Base-by-base conservation (phyloP, 495 filamentous ascomycete genomes). In the Elaphomyces granulatus region DNA sequence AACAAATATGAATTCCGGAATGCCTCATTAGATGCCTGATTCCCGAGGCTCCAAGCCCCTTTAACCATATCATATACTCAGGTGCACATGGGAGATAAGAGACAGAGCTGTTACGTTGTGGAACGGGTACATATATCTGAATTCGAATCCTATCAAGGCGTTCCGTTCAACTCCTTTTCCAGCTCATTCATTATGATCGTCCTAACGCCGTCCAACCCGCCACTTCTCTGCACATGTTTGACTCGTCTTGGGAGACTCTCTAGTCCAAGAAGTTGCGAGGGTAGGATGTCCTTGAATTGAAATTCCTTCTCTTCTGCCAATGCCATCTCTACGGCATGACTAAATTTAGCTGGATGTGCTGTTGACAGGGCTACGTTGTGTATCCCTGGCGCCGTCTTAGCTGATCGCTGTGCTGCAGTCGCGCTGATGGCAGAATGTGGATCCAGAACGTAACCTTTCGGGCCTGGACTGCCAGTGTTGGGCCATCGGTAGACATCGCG, bases 321-420 rank as follows among this genome's bases (percentile, higher is more conserved):
- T 1, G 87, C 86, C 26, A 76, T 48, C 41, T 80, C 72, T 3
- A 96, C 87, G 0, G 82, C 86, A 34, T 71, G 68, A 8, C 75
- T 74, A 53, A 95, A 95, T 59, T 96, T 96, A 31, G 87, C 88
- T 2, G 88, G 88, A 62, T 95, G 88, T 7, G 87, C 87, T 2
- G 88, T 96, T 3, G 83, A 81, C 3, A 95, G 73, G 2, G 84
- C 75, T 54, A 98, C 82, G 51, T 83, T 80, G 38, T 69, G 64
- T 15, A 60, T 63, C 14, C 55, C 50, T 7, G 65, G 55, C 3
- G 20, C 18, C 10, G 61, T 57, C n/a, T 70, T 64, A 26, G 67
- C 48, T 4, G 81, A 81, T 28, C 85, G 66, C 20, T 70, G 45
- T 0, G 86, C 66, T 14, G 82, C 87, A 19, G 75, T 61, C 18